Conservation (phyloP, 192 early-diverging fungal species). For the Gorgonomyces haynaldii region DNA sequence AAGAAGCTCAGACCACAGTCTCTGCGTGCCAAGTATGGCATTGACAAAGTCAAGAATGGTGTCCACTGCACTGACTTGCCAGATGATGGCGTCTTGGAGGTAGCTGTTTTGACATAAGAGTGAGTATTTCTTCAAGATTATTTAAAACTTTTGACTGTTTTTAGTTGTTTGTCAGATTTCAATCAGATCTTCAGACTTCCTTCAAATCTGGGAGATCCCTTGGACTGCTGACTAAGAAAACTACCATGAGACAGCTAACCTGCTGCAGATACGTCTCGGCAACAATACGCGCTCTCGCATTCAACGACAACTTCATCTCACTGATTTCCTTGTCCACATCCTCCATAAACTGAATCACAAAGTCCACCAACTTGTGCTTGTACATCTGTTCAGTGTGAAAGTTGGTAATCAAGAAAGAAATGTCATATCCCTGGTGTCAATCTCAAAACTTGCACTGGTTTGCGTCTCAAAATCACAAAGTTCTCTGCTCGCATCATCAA, state of each 20-base stretch:
- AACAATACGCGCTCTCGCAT: conserved; percentile 80
- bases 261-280: conserved; percentile 48
- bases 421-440: conserved; percentile 79
- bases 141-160: conserved; percentile 1
- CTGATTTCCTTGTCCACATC: conserved; percentile 99
- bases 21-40: conserved; percentile 36
- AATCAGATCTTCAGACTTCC: not conserved
- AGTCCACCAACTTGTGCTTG: conserved; percentile 98
- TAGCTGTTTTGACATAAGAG: conserved; percentile 8
- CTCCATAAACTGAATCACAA: conserved; percentile 99
- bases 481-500: conserved; percentile 93
- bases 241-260: not conserved
- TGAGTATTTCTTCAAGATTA: conserved; percentile 15
- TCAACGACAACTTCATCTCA: conserved; percentile 94
- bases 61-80: conserved; percentile 47
- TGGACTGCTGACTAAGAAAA: not conserved
- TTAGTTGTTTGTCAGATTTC: no score
- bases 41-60: conserved; percentile 39
- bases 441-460: conserved; percentile 64
- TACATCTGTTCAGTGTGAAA: conserved; percentile 97
- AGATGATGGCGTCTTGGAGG: conserved; percentile 45
- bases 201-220: not conserved
- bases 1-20: conserved; percentile 29
- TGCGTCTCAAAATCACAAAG: conserved; percentile 86
- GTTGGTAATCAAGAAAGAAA: conserved; percentile 94